phyloP scores from a whole-genome alignment of 169 alveolate genomes.

The Eimeria mitis region DNA sequence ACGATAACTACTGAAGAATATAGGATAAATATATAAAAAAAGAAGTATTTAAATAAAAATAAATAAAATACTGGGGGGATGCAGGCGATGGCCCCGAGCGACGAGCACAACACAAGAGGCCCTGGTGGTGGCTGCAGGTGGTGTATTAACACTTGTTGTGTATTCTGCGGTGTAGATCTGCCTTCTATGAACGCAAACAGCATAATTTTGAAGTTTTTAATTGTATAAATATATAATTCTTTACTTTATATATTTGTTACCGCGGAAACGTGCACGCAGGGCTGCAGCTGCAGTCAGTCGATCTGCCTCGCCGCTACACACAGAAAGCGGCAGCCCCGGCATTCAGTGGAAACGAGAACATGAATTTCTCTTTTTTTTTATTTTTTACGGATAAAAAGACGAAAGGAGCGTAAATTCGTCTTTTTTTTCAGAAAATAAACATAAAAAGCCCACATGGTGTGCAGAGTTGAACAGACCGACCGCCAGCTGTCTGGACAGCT shows the following conservation, averaged over 20 bases:
- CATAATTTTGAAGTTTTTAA: no score
- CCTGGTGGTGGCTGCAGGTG: no score
- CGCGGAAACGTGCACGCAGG: no score
- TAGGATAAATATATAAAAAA: no score
- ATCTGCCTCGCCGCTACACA: neutral
- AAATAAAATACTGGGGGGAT: neutral
- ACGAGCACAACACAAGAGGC: no score
- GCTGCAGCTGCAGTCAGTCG: no score
- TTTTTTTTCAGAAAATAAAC: neutral
- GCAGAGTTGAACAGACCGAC: neutral
- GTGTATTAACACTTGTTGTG: neutral
- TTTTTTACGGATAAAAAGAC: neutral
- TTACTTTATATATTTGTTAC: no score
- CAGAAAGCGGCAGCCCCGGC: constrained; percentile 6
- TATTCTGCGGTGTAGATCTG: neutral
- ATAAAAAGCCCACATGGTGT: neutral
- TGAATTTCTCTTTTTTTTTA: neutral
- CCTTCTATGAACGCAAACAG: neutral
- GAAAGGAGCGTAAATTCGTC: neutral
- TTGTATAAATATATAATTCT: no score
- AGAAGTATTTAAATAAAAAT: no score
- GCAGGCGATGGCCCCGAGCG: neutral
- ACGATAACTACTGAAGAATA: no score
- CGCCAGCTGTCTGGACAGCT: constrained; percentile 34
- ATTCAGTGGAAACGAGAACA: neutral